These are phyloP conservation scores for Wickerhamomyces rabaulensis DNA, from an alignment of 805 yeast species.

Conservation along the genomic window DNA sequence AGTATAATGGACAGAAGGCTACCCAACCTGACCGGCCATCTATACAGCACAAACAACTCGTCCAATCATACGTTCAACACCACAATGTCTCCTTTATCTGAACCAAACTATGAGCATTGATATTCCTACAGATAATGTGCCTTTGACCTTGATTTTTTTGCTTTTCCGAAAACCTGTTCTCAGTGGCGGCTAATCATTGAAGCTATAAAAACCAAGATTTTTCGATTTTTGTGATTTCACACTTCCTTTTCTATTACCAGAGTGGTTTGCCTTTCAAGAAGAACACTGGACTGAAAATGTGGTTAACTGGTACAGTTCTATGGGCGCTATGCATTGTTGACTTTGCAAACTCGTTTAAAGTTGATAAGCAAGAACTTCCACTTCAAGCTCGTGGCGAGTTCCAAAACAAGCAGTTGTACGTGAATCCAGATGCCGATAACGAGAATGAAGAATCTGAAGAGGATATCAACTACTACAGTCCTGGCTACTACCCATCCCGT, in stretches of 20 bases:
- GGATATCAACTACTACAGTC: slow-evolving; percentile 18
- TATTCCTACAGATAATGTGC: no score
- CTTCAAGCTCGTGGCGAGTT: slow-evolving; percentile 9
- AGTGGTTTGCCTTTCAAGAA: background rate
- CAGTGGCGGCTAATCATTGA: background rate
- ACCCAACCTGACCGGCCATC: slow-evolving; percentile 16
- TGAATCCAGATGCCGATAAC: slow-evolving; percentile 16
- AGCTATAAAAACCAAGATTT: background rate
- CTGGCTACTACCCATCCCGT: slow-evolving; percentile 22
- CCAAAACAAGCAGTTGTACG: slow-evolving; percentile 18
- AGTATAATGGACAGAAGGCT: slow-evolving; percentile 48
- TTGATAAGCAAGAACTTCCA: background rate
- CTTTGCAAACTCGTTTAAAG: background rate
- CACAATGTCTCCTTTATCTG: slow-evolving; percentile 4
- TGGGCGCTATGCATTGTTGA: background rate
- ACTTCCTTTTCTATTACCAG: background rate
- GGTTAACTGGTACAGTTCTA: background rate
- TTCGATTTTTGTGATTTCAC: background rate
- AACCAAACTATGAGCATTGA: background rate
- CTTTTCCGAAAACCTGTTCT: no score
- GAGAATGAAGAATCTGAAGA: slow-evolving; percentile 10
- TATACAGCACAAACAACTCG: slow-evolving; percentile 14
- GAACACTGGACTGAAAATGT: background rate
- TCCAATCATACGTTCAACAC: slow-evolving; percentile 16
- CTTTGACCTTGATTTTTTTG: background rate